phyloP scores from a whole-genome alignment of 1,284 basidiomycete species.

The Cutaneotrichosporon sp. region DNA sequence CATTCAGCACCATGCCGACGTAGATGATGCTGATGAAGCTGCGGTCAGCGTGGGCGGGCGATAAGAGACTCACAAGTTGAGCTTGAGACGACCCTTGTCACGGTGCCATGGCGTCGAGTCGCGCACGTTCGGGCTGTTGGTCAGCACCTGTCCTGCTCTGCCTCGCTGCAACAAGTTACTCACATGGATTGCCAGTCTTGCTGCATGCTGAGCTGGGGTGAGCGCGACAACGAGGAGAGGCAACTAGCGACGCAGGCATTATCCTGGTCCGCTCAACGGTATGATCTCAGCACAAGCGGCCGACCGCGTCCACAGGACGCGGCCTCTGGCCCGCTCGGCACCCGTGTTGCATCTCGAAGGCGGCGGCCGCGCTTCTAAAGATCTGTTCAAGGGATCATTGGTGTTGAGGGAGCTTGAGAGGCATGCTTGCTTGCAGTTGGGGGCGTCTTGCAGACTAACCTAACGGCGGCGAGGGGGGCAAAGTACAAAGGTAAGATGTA shows the following conservation, averaged over 20 bases:
- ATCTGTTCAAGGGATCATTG: slow-evolving; percentile 7
- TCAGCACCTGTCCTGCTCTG: slow-evolving; percentile 3
- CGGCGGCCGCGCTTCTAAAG: slow-evolving; percentile 4
- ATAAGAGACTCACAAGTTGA: slow-evolving; percentile 49
- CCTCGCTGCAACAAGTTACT: slow-evolving; percentile 24
- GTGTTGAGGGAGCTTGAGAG: slow-evolving; percentile 3
- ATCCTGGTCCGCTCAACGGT: slow-evolving; percentile 57
- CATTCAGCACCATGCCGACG: slow-evolving; percentile 54
- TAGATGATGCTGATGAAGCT: slow-evolving; percentile 55
- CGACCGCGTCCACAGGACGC: slow-evolving; percentile 10
- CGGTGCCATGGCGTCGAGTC: slow-evolving; percentile 48
- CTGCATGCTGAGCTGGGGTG: slow-evolving; percentile 32
- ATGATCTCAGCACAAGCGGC: slow-evolving; percentile 54
- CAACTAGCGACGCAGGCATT: slow-evolving; percentile 57
- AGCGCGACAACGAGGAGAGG: slow-evolving; percentile 33
- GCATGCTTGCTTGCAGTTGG: slow-evolving; percentile 3
- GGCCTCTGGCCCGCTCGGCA: slow-evolving; percentile 34
- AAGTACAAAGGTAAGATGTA: not conserved
- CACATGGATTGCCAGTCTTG: slow-evolving; percentile 51
- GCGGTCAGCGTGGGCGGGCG: slow-evolving; percentile 1
- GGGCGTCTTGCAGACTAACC: slow-evolving; percentile 4
- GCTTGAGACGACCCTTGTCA: slow-evolving; percentile 52
- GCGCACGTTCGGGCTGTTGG: slow-evolving; percentile 45
- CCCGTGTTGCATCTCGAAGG: slow-evolving; percentile 50
- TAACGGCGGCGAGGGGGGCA: not conserved